Evolutionary conservation across 805 yeast genomes (phyloP), one percentile per base, ranked within the genome.

Genomic region (Saccharomycopsis amapae): DNA sequence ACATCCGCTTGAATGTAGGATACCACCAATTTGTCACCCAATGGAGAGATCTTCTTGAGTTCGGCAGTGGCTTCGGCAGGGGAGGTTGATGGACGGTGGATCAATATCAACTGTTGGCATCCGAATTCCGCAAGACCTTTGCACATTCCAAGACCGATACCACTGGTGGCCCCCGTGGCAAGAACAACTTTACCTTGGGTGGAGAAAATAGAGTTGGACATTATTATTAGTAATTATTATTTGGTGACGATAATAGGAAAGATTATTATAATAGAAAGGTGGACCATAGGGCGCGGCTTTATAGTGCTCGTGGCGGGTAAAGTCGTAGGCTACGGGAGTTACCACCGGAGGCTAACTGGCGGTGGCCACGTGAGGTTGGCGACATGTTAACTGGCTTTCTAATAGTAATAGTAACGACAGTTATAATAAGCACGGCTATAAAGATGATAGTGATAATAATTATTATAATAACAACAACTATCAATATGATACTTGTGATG

Each of bases 101-200:
- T 62, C 17, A 73, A 54, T n/a, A 60, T 62, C 53, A 71, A 53
- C 30, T 60, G 55, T 32, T 53, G 58, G 6, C 73, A 67, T 10
- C 76, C 76, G 22, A 77, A 76, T 43, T 69, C 68, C 1, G 78
- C 80, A 22, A 75, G 60, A 12, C 73, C 80, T 25, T 63, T 57
- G 19, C 76, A 77, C 42, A 75, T 70, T 35, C 70, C 72, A 22
- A 67, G 67, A 2, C 81, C 82, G 50, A 77, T 76, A 4, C 82
- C 82, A 19, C 75, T 68, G 17, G 79, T 71, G 13, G 74, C 79
- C 13, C 82, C 82, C 12, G 81, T 70, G 25, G 74, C 58, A n/a
- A 71, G 52, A 10, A 71, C 71, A 4, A 61, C 63, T 51, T 68
- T 66, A 12, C 70, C 72, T 40, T 60, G 58, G 24, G 69, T 58